A percentile compares a stretch with the other conserved stretches of the same genome.
phyloP scores from a whole-genome alignment of 768 basidiomycete genomes.

The Tylopilus rubrobrunneus region DNA sequence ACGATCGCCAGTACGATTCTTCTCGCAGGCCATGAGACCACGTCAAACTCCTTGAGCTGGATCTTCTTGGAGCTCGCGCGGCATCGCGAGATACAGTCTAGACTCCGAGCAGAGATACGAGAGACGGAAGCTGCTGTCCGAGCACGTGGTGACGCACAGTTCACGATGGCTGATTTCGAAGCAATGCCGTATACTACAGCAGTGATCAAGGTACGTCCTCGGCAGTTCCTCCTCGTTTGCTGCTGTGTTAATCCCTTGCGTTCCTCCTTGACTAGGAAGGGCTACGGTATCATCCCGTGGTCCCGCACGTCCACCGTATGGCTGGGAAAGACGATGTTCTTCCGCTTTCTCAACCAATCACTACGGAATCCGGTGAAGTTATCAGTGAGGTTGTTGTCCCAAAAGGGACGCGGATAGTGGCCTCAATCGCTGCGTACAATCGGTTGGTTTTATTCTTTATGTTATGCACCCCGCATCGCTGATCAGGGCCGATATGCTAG shows the following conservation, averaged over 20 bases:
- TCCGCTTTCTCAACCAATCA: constrained; percentile 54
- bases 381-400: constrained; percentile 44
- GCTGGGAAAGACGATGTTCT: constrained; percentile 51
- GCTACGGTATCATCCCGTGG: constrained; percentile 45
- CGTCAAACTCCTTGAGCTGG: constrained; percentile 57
- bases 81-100: constrained; percentile 53
- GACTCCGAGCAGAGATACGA: constrained; percentile 42
- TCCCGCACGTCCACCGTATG: constrained; percentile 51
- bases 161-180: constrained; percentile 42
- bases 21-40: constrained; percentile 54
- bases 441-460: constrained; percentile 33
- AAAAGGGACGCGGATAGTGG: constrained; percentile 47
- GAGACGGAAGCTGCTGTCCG: constrained; percentile 4
- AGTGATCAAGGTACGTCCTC: constrained; percentile 28
- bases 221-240: constrained; percentile 12
- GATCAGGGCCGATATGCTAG: constrained; percentile 7
- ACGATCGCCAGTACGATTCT: not conserved
- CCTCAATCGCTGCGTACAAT: constrained; percentile 55
- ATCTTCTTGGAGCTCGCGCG: constrained; percentile 58
- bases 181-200: constrained; percentile 44
- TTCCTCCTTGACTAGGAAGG: constrained; percentile 35
- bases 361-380: constrained; percentile 40
- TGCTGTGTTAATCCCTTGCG: constrained; percentile 17
- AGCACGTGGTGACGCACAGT: constrained; percentile 9
- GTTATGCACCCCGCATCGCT: not conserved